These are phyloP conservation scores for Cucumis cinereus DNA, from an alignment of 306 rosid genomes.

Conservation along the genomic window DNA sequence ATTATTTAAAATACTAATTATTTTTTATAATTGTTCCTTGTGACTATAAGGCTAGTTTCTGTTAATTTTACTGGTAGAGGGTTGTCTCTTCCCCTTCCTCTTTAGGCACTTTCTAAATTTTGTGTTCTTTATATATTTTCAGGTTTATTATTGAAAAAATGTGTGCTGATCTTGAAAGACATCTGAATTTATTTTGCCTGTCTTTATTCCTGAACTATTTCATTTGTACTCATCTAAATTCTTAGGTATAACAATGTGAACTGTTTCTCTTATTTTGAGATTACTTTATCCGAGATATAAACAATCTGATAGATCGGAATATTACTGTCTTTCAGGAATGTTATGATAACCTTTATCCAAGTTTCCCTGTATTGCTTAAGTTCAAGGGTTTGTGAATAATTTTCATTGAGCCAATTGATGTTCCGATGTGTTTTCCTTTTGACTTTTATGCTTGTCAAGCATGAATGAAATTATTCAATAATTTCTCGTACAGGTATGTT, in stretches of 20 bases:
- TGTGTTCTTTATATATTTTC: not conserved
- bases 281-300: not conserved
- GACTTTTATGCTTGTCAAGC: not conserved
- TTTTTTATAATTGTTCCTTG: not conserved
- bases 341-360: not conserved
- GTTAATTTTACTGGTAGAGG: not conserved
- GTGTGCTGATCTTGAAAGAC: not conserved
- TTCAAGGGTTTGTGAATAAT: not conserved
- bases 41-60: not conserved
- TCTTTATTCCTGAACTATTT: not conserved
- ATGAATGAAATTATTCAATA: constrained; percentile 1
- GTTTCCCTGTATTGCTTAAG: not conserved
- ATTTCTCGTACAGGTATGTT: constrained; percentile 71
- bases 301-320: not conserved
- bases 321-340: not conserved
- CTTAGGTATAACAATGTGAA: not conserved
- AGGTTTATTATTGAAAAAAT: not conserved
- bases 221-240: not conserved
- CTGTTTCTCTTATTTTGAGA: not conserved
- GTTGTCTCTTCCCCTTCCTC: not conserved
- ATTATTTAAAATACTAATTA: too few species aligned
- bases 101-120: not conserved
- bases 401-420: not conserved
- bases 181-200: not conserved
- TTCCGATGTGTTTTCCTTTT: not conserved